phyloP scores from a whole-genome alignment of 371 early-diverging fungal genomes.

The Mucor indicus region DNA sequence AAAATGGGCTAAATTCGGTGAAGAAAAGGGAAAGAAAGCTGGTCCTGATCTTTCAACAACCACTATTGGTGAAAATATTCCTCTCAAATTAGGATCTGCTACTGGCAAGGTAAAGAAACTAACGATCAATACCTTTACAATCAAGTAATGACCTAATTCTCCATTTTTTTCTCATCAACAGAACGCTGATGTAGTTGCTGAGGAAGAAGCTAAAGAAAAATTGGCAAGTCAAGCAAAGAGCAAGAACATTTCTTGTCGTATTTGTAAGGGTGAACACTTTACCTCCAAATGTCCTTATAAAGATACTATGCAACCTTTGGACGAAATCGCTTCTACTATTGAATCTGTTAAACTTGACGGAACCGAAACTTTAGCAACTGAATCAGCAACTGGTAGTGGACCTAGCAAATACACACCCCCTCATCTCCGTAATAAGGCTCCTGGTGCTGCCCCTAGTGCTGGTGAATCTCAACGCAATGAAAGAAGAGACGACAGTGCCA shows the following conservation, averaged over 20 bases:
- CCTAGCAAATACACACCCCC: conserved; percentile 83
- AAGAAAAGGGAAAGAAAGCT: conserved; percentile 65
- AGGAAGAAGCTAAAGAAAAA: conserved; percentile 54
- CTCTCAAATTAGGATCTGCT: conserved; percentile 77
- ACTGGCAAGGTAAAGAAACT: conserved; percentile 39
- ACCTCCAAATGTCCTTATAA: conserved; percentile 97
- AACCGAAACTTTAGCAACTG: conserved; percentile 22
- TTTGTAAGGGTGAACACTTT: conserved; percentile 96
- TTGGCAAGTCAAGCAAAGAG: conserved; percentile 49
- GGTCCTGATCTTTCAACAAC: conserved; percentile 92
- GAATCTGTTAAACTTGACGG: conserved; percentile 42
- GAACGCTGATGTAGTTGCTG: conserved; percentile 51
- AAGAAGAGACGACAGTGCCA: conserved; percentile 79
- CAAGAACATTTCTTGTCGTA: conserved; percentile 92
- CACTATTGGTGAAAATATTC: conserved; percentile 84
- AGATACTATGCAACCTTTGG: conserved; percentile 80
- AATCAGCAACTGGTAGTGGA: conserved; percentile 23
- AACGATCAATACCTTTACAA: background rate
- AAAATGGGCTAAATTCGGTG: conserved; percentile 85
- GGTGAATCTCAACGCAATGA: conserved; percentile 54
- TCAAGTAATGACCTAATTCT: background rate
- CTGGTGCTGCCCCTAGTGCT: conserved; percentile 38
- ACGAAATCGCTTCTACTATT: conserved; percentile 52
- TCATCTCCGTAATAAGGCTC: conserved; percentile 65
- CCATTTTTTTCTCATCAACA: conserved; percentile 9